Percentiles rank a stretch among this genome's conserved stretches.
Evolutionary conservation across 2,329 filamentous ascomycete genomes (phyloP).

Genomic region (Calonectria honghensis): DNA sequence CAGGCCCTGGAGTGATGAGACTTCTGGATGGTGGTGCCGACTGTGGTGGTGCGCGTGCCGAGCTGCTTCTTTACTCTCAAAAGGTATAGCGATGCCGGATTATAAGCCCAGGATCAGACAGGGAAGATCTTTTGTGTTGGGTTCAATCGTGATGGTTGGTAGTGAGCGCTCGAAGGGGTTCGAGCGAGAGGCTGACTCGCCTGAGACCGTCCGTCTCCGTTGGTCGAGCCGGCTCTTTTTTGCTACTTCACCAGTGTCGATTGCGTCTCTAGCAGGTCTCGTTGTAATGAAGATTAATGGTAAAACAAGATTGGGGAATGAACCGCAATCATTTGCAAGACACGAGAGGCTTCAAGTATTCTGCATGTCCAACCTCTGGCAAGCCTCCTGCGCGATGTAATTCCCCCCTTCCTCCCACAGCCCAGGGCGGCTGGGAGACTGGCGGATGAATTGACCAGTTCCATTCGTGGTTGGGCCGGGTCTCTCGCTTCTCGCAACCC

Average conservation of each 20-base stretch:
- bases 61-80: conserved; percentile 1
- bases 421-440: conserved; percentile 9
- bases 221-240: conserved; percentile 39
- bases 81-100: conserved; percentile 28
- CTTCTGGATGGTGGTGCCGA: conserved; percentile 31
- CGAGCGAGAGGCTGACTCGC: conserved; percentile 41
- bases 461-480: conserved; percentile 37
- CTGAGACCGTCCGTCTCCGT: conserved; percentile 42
- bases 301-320: background rate
- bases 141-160: conserved; percentile 16
- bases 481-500: conserved; percentile 32
- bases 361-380: conserved; percentile 22
- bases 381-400: conserved; percentile 16
- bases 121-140: conserved; percentile 29
- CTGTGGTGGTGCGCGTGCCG: conserved; percentile 21
- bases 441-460: conserved; percentile 27
- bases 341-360: conserved; percentile 26
- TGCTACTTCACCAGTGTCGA: conserved; percentile 34
- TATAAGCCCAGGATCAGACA: conserved; percentile 25
- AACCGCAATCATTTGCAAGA: conserved; percentile 13
- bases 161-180: conserved; percentile 28
- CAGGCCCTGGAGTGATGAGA: conserved; percentile 29
- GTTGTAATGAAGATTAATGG: conserved; percentile 37
- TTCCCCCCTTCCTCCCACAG: conserved; percentile 8
- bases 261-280: conserved; percentile 39